Evolutionary conservation across 2,329 filamentous ascomycete genomes (phyloP).

Genomic region (Pseudohalonectria lignicola): DNA sequence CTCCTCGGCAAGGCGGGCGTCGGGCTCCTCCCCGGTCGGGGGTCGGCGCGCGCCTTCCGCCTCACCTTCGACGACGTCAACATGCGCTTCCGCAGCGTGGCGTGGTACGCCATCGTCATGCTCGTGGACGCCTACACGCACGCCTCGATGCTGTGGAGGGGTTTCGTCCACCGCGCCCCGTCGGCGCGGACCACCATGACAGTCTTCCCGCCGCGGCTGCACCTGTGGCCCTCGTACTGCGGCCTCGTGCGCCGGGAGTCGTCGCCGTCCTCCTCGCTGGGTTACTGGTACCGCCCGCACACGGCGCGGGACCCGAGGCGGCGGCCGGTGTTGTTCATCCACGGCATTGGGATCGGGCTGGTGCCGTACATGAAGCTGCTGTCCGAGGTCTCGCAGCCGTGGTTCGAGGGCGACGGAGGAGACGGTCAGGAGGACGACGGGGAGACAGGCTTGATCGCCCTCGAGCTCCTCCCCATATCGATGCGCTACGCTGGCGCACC

Average conservation of each 20-base stretch:
- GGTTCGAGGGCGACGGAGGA: slow-evolving; percentile 4
- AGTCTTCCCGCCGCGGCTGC: slow-evolving; percentile 48
- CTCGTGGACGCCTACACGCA: slow-evolving; percentile 41
- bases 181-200: slow-evolving; percentile 23
- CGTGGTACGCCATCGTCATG: slow-evolving; percentile 52
- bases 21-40: slow-evolving; percentile 39
- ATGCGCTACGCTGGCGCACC: slow-evolving; percentile 48
- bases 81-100: slow-evolving; percentile 47
- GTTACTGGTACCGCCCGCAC: slow-evolving; percentile 59
- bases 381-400: slow-evolving; percentile 24
- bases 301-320: slow-evolving; percentile 32
- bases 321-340: slow-evolving; percentile 55
- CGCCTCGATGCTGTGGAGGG: slow-evolving; percentile 29
- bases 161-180: slow-evolving; percentile 41
- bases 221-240: slow-evolving; percentile 19
- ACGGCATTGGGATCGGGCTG: slow-evolving; percentile 60
- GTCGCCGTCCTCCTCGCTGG: slow-evolving; percentile 37
- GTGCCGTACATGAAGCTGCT: slow-evolving; percentile 51
- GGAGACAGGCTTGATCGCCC: slow-evolving; percentile 49
- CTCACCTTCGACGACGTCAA: slow-evolving; percentile 54
- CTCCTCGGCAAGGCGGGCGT: background rate
- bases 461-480: slow-evolving; percentile 57
- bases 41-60: slow-evolving; percentile 45
- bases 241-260: background rate
- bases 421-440: slow-evolving; percentile 18